Evolutionary conservation across 352 stramenopile genomes (phyloP).

Genomic region (Phytophthora ohioensis): DNA sequence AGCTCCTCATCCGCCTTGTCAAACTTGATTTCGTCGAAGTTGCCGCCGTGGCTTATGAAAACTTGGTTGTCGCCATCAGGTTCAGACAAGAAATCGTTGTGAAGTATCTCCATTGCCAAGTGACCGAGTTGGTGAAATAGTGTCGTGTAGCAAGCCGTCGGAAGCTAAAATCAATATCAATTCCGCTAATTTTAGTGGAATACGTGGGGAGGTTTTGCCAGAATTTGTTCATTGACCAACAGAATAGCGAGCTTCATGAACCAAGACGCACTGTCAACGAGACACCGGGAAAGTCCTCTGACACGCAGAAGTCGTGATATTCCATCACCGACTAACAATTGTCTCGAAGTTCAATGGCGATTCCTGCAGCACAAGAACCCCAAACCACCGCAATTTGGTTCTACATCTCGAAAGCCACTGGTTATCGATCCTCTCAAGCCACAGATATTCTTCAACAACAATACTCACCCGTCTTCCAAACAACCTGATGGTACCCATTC

Average conservation of each 20-base stretch:
- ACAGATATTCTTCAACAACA: background rate
- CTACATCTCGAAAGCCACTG: constrained; percentile 12
- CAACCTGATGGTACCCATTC: background rate
- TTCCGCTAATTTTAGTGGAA: constrained; percentile 27
- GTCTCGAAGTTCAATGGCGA: constrained; percentile 63
- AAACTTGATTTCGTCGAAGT: background rate
- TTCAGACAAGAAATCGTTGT: constrained; percentile 3
- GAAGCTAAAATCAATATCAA: background rate
- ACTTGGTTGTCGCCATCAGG: constrained; percentile 22
- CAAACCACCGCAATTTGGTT: constrained; percentile 27
- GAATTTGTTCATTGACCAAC: background rate
- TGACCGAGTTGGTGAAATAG: background rate
- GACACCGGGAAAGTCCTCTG: constrained; percentile 38
- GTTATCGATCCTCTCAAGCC: constrained; percentile 11
- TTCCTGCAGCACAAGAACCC: constrained; percentile 60
- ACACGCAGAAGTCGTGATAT: constrained; percentile 41
- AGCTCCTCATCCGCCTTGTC: background rate
- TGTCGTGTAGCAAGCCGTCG: no score
- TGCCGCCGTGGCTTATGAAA: background rate
- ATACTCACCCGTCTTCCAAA: background rate
- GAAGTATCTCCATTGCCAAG: constrained; percentile 16
- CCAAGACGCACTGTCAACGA: constrained; percentile 12
- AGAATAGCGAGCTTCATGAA: constrained; percentile 25
- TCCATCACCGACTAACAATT: constrained; percentile 34
- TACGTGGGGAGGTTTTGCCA: background rate